Evolutionary conservation across 176 grass and related monocot genomes (phyloP).

Genomic region (Elaeis guineensis): DNA sequence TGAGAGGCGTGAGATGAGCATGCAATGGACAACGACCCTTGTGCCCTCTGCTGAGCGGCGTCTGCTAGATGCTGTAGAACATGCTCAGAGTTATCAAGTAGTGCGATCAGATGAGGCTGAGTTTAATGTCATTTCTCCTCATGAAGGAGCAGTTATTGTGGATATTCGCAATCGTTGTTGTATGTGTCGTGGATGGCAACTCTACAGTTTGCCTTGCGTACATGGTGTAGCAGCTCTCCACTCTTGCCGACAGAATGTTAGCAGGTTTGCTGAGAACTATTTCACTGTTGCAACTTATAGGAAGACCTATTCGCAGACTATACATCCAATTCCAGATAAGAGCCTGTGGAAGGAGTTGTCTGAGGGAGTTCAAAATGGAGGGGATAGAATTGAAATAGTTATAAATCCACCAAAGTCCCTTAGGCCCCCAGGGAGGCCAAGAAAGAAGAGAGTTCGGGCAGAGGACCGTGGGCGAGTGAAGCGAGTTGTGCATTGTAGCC

Average conservation of each 20-base stretch:
- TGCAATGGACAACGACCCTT: constrained; percentile 83
- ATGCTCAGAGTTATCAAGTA: constrained; percentile 74
- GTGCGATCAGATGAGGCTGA: constrained; percentile 72
- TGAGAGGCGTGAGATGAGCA: constrained; percentile 74
- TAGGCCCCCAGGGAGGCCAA: constrained; percentile 56
- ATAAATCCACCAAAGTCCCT: constrained; percentile 80
- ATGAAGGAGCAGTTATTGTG: constrained; percentile 68
- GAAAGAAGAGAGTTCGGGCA: constrained; percentile 62
- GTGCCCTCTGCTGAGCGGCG: constrained; percentile 58
- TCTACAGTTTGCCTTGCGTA: constrained; percentile 74
- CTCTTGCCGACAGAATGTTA: constrained; percentile 90
- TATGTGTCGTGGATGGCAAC: constrained; percentile 82
- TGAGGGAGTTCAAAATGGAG: constrained; percentile 24
- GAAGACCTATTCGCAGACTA: constrained; percentile 89
- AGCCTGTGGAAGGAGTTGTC: constrained; percentile 57
- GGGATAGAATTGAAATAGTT: constrained; percentile 31
- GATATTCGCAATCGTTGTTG: constrained; percentile 90
- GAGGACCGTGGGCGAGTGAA: constrained; percentile 72
- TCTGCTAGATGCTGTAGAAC: constrained; percentile 80
- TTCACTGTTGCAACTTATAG: constrained; percentile 79
- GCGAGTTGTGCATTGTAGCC: constrained; percentile 84
- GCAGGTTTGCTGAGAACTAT: constrained; percentile 84
- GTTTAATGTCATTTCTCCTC: constrained; percentile 76
- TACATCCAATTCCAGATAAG: constrained; percentile 93
- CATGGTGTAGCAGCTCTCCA: constrained; percentile 85